Percentiles rank a stretch among this genome's conserved stretches.
These are phyloP conservation scores for Rhynchospora tenuis DNA, from an alignment of 176 grass and related monocot species.

Conservation along the genomic window DNA sequence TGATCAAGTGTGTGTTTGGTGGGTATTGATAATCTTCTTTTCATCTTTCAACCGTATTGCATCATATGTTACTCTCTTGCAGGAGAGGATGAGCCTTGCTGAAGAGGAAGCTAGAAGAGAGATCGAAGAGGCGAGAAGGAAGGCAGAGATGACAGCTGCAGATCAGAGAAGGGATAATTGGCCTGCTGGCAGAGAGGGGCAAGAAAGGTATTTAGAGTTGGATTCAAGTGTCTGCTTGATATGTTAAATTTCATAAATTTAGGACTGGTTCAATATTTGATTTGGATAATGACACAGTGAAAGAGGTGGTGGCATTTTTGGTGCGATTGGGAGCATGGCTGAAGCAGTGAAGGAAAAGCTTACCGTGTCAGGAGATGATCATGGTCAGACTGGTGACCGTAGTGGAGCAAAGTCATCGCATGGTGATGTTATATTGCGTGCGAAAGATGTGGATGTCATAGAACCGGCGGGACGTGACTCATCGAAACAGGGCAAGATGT, in stretches of 20 bases:
- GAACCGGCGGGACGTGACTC: slow-evolving; percentile 21
- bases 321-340: slow-evolving; percentile 60
- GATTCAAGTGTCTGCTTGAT: background rate
- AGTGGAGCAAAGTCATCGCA: background rate
- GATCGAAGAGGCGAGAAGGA: slow-evolving; percentile 22
- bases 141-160: background rate
- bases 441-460: slow-evolving; percentile 47
- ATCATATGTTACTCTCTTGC: background rate
- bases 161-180: background rate
- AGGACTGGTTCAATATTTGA: background rate
- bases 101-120: slow-evolving; percentile 20
- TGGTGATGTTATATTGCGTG: slow-evolving; percentile 28
- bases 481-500: slow-evolving; percentile 13
- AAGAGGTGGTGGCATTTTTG: slow-evolving; percentile 29
- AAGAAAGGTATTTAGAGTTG: background rate
- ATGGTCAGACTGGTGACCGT: background rate
- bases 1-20: background rate
- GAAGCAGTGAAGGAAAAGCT: slow-evolving; percentile 69
- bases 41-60: background rate
- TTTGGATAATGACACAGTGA: background rate
- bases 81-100: slow-evolving; percentile 29
- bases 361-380: slow-evolving; percentile 24
- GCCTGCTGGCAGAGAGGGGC: background rate
- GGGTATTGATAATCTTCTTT: background rate
- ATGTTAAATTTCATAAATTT: background rate